Percentiles rank a stretch among this genome's conserved stretches.
These are phyloP conservation scores for Penicillium sp. DNA, from an alignment of 2,329 filamentous ascomycete genomes.

Conservation along the genomic window DNA sequence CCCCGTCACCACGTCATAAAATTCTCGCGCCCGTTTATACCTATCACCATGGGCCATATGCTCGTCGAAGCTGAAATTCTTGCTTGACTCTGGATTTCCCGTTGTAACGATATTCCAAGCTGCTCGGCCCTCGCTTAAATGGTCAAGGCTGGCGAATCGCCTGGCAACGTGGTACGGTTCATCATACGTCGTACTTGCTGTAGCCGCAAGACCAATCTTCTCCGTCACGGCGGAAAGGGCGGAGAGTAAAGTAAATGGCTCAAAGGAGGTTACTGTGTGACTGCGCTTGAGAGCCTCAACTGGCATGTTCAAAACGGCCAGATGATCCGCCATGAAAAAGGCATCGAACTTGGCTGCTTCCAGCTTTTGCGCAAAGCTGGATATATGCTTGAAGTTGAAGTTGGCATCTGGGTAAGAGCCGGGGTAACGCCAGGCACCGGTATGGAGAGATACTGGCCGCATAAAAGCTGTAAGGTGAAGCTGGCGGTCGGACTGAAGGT, in stretches of 20 bases:
- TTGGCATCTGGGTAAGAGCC: slow-evolving; percentile 61
- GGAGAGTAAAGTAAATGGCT: slow-evolving; percentile 59
- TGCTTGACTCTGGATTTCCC: slow-evolving; percentile 56
- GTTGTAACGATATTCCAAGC: slow-evolving; percentile 62
- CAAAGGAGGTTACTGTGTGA: slow-evolving; percentile 63
- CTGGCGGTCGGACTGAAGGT: slow-evolving; percentile 26
- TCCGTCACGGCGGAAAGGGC: slow-evolving; percentile 55
- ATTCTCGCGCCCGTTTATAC: slow-evolving; percentile 57
- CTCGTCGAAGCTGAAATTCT: slow-evolving; percentile 58
- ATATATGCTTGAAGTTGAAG: slow-evolving; percentile 60
- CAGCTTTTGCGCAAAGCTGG: slow-evolving; percentile 58
- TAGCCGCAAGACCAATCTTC: slow-evolving; percentile 57
- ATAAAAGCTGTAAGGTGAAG: slow-evolving; percentile 64
- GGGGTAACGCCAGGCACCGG: slow-evolving; percentile 62
- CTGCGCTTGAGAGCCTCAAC: slow-evolving; percentile 61
- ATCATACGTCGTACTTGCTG: slow-evolving; percentile 59
- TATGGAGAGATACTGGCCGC: slow-evolving; percentile 61
- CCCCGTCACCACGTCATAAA: slow-evolving; percentile 58
- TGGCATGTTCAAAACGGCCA: slow-evolving; percentile 61
- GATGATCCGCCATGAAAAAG: slow-evolving; percentile 62
- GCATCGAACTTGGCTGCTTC: slow-evolving; percentile 61
- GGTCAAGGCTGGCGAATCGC: slow-evolving; percentile 58
- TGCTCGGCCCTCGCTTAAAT: slow-evolving; percentile 54
- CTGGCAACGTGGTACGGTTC: slow-evolving; percentile 58
- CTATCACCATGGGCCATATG: slow-evolving; percentile 55